A percentile compares a stretch with the other conserved stretches of the same genome.
Conservation (phyloP, 2,329 filamentous ascomycete genomes). For the Diaporthe australafricana region DNA sequence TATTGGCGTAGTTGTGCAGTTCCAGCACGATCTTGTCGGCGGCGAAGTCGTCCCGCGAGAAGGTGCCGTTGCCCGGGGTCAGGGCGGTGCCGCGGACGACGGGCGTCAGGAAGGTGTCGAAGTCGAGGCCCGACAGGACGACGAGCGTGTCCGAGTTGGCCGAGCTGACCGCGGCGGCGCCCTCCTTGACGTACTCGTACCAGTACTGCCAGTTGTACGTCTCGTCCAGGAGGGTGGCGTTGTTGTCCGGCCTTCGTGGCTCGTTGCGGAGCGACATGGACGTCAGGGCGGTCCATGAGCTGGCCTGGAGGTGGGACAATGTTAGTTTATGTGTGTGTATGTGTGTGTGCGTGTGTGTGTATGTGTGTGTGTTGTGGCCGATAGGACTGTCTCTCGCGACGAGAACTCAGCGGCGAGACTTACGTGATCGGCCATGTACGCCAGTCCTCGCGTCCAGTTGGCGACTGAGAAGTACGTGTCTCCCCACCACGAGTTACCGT, state of each 20-base stretch:
- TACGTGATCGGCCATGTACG: conserved; percentile 64
- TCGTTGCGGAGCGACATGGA: conserved; percentile 59
- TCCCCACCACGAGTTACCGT: conserved; percentile 65
- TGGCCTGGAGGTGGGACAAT: conserved; percentile 40
- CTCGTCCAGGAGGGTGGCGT: conserved; percentile 43
- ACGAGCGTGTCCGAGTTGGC: conserved; percentile 59
- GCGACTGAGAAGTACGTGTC: conserved; percentile 63
- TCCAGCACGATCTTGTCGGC: conserved; percentile 61
- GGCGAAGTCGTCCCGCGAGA: conserved; percentile 51
- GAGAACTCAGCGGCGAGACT: conserved; percentile 29
- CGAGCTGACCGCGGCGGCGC: conserved; percentile 55
- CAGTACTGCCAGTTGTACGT: conserved; percentile 60
- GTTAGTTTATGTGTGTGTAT: neutral
- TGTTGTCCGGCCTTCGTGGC: conserved; percentile 50
- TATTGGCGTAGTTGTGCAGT: conserved; percentile 62
- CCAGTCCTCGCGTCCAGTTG: conserved; percentile 65
- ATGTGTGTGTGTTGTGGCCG: too few relatives aligned
- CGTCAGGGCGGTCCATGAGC: conserved; percentile 54
- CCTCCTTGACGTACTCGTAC: conserved; percentile 57
- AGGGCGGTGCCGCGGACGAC: conserved; percentile 55
- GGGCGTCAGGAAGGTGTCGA: conserved; percentile 57
- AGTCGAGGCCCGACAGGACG: conserved; percentile 63
- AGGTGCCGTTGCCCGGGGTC: conserved; percentile 52
- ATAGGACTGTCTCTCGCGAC: too few relatives aligned
- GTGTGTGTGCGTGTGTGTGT: too few relatives aligned